Conservation (phyloP, 306 rosid genomes). For the Fagus sylvatica region DNA sequence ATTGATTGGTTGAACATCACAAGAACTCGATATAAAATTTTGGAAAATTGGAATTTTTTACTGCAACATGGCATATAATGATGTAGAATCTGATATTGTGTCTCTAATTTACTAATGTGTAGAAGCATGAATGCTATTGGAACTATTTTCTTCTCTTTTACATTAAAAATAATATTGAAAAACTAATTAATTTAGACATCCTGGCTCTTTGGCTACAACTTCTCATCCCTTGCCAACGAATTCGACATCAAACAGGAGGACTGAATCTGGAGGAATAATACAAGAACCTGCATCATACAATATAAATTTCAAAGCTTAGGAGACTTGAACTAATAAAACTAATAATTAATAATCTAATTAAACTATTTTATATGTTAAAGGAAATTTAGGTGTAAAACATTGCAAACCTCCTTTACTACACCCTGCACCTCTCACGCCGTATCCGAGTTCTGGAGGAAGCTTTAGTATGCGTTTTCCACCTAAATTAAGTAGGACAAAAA, state of each 20-base stretch:
- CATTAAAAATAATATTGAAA: neutral
- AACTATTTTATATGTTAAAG: conserved; percentile 1
- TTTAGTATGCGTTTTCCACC: conserved; percentile 85
- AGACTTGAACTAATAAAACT: neutral
- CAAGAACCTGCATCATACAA: conserved; percentile 70
- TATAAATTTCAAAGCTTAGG: neutral
- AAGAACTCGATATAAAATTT: too few species aligned
- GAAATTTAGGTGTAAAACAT: conserved; percentile 18
- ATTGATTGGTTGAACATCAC: too few species aligned
- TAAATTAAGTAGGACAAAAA: conserved; percentile 20
- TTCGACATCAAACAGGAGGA: conserved; percentile 85
- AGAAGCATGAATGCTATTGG: too few species aligned
- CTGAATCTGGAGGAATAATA: conserved; percentile 84
- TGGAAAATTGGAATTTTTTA: too few species aligned
- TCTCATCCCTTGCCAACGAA: conserved; percentile 78
- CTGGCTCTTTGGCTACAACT: conserved; percentile 6
- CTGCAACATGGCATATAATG: too few species aligned
- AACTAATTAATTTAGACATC: neutral
- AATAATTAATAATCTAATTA: neutral
- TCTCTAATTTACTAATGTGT: too few species aligned
- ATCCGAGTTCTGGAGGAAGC: conserved; percentile 91
- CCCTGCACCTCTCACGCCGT: conserved; percentile 93
- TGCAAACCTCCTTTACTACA: conserved; percentile 87
- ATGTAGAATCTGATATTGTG: too few species aligned
- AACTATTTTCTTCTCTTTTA: too few species aligned